These are phyloP conservation scores for Aspergillus pseudonomiae DNA, from an alignment of 2,329 filamentous ascomycete genomes.

Conservation along the genomic window DNA sequence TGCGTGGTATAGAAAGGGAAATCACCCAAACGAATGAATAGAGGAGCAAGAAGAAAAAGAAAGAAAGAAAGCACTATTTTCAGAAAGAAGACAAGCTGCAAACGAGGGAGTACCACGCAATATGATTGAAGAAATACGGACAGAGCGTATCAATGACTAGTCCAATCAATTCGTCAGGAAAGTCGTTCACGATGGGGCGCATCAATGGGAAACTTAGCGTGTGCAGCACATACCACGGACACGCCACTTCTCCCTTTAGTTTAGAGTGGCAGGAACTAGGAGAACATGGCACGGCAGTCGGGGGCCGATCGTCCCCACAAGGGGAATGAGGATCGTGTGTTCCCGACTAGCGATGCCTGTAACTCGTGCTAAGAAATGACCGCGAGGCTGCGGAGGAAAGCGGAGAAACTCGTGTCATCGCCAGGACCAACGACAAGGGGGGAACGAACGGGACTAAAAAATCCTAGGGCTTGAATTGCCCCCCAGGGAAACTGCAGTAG, in stretches of 20 bases:
- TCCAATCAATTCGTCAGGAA: constrained; percentile 11
- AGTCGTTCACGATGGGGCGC: constrained; percentile 16
- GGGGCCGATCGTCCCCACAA: constrained; percentile 30
- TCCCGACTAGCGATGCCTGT: constrained; percentile 18
- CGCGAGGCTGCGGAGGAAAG: constrained; percentile 14
- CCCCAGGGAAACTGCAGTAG: constrained; percentile 3
- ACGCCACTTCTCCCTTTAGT: constrained; percentile 23
- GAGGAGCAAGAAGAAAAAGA: constrained; percentile 11
- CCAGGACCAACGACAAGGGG: constrained; percentile 4
- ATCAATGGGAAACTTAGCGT: constrained; percentile 9
- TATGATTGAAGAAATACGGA: constrained; percentile 12
- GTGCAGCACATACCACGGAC: constrained; percentile 15
- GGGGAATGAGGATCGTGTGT: constrained; percentile 27
- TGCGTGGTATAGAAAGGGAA: constrained; percentile 6
- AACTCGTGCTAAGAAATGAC: constrained; percentile 21
- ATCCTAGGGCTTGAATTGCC: background rate
- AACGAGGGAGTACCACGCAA: constrained; percentile 11
- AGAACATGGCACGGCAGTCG: constrained; percentile 25
- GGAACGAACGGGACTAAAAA: background rate
- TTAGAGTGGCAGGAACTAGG: constrained; percentile 18
- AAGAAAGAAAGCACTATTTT: constrained; percentile 22
- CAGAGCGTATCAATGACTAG: constrained; percentile 11
- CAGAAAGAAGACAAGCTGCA: constrained; percentile 10
- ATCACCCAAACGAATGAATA: constrained; percentile 7
- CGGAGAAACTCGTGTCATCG: constrained; percentile 17